Conservation (phyloP, 179 eudicot genomes). For the Corrigiola litoralis region DNA sequence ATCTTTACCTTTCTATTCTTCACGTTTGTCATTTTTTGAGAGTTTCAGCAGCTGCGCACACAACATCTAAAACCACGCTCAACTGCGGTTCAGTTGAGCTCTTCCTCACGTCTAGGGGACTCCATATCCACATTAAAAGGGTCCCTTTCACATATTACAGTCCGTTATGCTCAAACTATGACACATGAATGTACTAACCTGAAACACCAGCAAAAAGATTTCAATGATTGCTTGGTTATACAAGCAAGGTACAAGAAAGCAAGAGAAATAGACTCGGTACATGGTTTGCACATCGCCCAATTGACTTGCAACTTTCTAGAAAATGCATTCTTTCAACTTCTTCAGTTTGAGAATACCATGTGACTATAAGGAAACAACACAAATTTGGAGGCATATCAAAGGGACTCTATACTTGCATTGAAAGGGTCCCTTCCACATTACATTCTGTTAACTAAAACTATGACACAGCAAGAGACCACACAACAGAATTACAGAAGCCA, state of each 20-base stretch:
- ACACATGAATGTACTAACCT: too few relatives aligned
- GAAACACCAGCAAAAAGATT: too few relatives aligned
- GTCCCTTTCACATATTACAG: too few relatives aligned
- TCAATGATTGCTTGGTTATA: too few relatives aligned
- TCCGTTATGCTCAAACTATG: constrained; percentile 8
- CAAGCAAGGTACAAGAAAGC: too few relatives aligned
- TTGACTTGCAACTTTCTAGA: too few relatives aligned
- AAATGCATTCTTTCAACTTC: too few relatives aligned
- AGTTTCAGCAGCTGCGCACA: not conserved
- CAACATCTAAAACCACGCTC: not conserved
- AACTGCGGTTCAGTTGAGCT: not conserved
- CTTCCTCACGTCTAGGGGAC: constrained; percentile 1
- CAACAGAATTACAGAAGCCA: constrained; percentile 12
- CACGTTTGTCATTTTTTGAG: not conserved
- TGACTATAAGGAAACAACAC: too few relatives aligned
- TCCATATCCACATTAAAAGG: not conserved
- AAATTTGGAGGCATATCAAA: too few relatives aligned
- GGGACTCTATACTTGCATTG: constrained; percentile 5
- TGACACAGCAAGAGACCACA: constrained; percentile 13
- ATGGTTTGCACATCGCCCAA: too few relatives aligned
- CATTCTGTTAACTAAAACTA: constrained; percentile 6
- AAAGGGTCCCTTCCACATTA: not conserved
- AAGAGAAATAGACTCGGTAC: too few relatives aligned
- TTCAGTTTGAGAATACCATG: too few relatives aligned
- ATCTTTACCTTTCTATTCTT: not conserved